A percentile compares a stretch with the other conserved stretches of the same genome.
Conservation (phyloP, 148 eudicot genomes). For the Salicornia ramosissima region DNA sequence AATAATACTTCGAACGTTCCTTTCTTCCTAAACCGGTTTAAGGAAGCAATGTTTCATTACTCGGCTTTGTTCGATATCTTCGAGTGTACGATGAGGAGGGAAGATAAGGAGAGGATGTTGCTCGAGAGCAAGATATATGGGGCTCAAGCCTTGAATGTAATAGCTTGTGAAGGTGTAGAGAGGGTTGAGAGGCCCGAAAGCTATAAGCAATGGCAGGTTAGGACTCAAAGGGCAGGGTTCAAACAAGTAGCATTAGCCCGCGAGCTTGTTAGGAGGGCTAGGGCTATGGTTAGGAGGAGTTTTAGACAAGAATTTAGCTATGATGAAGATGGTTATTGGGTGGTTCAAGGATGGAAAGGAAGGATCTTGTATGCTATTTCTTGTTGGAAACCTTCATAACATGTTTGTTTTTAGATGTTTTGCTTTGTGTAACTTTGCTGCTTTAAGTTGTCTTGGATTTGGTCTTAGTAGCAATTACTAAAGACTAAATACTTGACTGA, state of each 20-base stretch:
- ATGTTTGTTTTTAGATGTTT: not conserved
- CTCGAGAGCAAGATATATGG: conserved; percentile 44
- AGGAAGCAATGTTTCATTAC: conserved; percentile 45
- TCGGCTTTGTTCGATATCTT: conserved; percentile 43
- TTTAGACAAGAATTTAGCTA: conserved; percentile 43
- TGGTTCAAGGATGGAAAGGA: conserved; percentile 68
- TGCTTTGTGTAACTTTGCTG: too few relatives aligned
- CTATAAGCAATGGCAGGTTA: conserved; percentile 52
- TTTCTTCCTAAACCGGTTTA: conserved; percentile 49
- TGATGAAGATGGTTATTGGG: conserved; percentile 52
- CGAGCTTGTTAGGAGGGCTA: conserved; percentile 33
- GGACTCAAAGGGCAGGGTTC: conserved; percentile 47
- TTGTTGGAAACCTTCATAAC: conserved; percentile 39
- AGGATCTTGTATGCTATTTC: conserved; percentile 44
- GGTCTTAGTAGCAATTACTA: too few relatives aligned
- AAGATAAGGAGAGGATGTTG: conserved; percentile 35
- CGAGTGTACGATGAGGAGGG: conserved; percentile 34
- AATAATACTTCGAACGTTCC: conserved; percentile 50
- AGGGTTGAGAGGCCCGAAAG: conserved; percentile 53
- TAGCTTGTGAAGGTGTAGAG: conserved; percentile 53
- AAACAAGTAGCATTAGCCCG: conserved; percentile 30
- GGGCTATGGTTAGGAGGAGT: conserved; percentile 39
- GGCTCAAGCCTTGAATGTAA: conserved; percentile 37
- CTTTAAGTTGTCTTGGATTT: not conserved
- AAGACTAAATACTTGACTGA: too few relatives aligned